Base-by-base conservation (phyloP, 2,329 filamentous ascomycete species). In the Aspergillus aculeatinus region DNA sequence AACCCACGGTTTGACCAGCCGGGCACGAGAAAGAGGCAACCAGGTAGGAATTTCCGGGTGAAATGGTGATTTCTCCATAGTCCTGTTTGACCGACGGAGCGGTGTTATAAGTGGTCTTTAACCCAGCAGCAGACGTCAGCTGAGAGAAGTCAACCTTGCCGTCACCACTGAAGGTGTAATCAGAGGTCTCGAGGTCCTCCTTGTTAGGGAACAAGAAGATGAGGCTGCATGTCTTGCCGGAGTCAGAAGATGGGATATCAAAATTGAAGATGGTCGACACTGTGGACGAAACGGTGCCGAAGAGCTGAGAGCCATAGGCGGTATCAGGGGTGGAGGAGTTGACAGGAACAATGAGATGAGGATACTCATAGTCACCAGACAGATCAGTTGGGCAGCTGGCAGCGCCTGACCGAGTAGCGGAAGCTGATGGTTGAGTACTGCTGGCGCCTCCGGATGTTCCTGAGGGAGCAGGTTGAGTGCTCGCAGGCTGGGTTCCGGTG, bases 251-350 rank as follows among this genome's bases (percentile, higher is more conserved):
- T 1, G 83, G 84, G 48, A 90, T 83, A 68, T 89, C 86, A 75
- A 90, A 90, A 78, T 89, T 89, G 82, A 88, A 90, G 68, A 89
- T 82, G 12, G 83, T 82, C 10, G 83, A 83, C 52, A 83, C 73
- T 21, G 74, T 77, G 19, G 79, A 73, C 12, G 82, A 83, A 42
- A 88, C 77, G 11, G 81, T 80, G 56, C 85, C 87, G 63, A 83
- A 82, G 75, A 78, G 83, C 1, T 79, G 80, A 2, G 82, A 85
- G 7, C 86, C 86, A 48, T 76, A 74, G 0, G 82, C 76, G 4
- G 74, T 79, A 70, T 82, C 73, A 0, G 87, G 85, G 16, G 81
- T 74, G 16, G 78, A 74, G 3, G 81, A 82, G 74, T 86, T 80
- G 63, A 89, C 74, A 5, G 85, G 83, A 33, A 89, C 73, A 68